Conservation (phyloP, 768 basidiomycete genomes). For the Leccinum longicurvipes region DNA sequence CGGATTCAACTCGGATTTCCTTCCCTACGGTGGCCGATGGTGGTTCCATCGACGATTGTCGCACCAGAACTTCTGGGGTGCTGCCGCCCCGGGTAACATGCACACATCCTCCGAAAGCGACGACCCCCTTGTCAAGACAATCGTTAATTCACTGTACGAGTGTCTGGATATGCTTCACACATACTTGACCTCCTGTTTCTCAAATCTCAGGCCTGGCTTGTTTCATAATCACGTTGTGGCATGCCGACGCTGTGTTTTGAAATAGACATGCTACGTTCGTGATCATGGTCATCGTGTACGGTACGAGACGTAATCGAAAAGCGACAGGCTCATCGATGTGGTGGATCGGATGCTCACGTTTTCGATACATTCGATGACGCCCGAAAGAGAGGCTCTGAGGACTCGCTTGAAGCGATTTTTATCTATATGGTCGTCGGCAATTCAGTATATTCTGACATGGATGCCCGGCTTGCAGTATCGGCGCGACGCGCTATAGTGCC, state of each 20-base stretch:
- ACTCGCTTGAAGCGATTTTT: too few relatives aligned
- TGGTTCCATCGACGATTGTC: conserved; percentile 11
- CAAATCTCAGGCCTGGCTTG: too few relatives aligned
- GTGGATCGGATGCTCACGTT: not conserved
- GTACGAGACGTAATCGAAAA: not conserved
- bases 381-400: conserved; percentile 2
- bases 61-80: conserved; percentile 11
- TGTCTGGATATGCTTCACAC: conserved; percentile 1
- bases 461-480: not conserved
- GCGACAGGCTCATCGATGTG: not conserved
- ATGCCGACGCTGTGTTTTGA: too few relatives aligned
- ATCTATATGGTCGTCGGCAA: too few relatives aligned
- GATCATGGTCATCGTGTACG: conserved; percentile 13
- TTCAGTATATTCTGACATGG: conserved; percentile 6
- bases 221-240: too few relatives aligned
- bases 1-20: conserved; percentile 8
- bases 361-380: not conserved
- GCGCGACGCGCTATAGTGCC: conserved; percentile 2
- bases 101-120: conserved; percentile 8
- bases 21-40: not conserved
- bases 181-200: too few relatives aligned
- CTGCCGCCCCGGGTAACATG: not conserved
- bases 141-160: not conserved
- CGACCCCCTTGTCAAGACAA: conserved; percentile 2
- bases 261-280: conserved; percentile 23